Conservation (phyloP, 106 monocot species). For the Alisma plantagoaquatica region DNA sequence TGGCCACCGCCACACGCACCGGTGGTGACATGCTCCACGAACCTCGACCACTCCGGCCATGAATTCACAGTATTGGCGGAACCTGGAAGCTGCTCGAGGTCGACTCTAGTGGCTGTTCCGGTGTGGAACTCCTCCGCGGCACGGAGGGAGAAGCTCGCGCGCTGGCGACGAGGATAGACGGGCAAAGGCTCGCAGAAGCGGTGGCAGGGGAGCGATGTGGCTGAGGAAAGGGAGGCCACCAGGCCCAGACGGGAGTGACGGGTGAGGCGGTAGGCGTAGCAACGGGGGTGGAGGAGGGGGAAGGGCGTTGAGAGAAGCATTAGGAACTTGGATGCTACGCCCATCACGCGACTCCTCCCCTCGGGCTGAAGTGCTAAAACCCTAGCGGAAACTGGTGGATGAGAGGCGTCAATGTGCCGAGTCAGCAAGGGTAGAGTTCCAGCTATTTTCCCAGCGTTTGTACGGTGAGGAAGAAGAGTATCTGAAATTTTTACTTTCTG, state of each 20-base stretch:
- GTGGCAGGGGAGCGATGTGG: conserved; percentile 6
- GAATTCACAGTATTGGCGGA: too few species aligned
- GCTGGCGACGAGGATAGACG: not conserved
- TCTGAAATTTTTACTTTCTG: too few species aligned
- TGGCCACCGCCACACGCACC: conserved; percentile 15
- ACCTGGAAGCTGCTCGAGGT: too few species aligned
- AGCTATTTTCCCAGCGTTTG: too few species aligned
- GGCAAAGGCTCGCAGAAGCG: not conserved
- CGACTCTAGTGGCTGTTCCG: too few species aligned
- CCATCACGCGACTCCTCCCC: conserved; percentile 36
- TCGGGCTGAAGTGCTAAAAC: too few species aligned
- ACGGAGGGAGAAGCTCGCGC: not conserved
- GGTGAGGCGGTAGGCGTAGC: conserved; percentile 28
- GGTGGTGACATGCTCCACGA: conserved; percentile 42
- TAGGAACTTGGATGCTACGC: conserved; percentile 44
- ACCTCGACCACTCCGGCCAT: conserved; percentile 67
- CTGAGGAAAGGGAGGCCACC: conserved; percentile 5
- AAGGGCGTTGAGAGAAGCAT: conserved; percentile 41
- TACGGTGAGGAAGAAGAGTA: too few species aligned
- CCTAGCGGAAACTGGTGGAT: too few species aligned
- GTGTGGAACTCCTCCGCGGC: too few species aligned
- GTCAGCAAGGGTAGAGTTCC: too few species aligned
- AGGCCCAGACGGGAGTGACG: conserved; percentile 8
- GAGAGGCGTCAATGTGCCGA: too few species aligned
- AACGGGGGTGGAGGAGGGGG: conserved; percentile 22